Base-by-base conservation (phyloP, 208 protist genomes). In the Crithidia sp. region DNA sequence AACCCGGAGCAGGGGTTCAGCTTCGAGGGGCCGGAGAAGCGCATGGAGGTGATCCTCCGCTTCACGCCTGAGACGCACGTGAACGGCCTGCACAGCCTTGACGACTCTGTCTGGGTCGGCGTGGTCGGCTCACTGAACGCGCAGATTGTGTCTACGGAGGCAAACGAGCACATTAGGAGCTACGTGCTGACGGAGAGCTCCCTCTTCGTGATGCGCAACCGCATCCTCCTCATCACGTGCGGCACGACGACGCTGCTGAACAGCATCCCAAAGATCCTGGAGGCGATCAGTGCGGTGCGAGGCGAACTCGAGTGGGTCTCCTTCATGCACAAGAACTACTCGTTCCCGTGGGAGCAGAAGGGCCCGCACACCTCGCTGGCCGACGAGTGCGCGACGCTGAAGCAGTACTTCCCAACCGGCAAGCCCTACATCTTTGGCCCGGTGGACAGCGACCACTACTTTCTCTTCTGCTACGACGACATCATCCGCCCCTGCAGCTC, bases 281-380 rank as follows among this genome's bases (percentile, higher is more conserved):
- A 95, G 77, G 86, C 84, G 13, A 88, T 96, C 61, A 93, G 86
- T 76, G 78, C 77, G 17, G 87, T 96, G 19, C 84, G 89, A 5
- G 87, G 77, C 2, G 93, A 97, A 77, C 67, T 93, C 54, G 92
- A 96, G 73, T 97, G 91, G 87, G 85, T 90, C 39, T 95, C 90
- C 40, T 98, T 95, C 71, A 95, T 93, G 86, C 89, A 96, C 80
- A 98, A 98, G 75, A 98, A 98, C 78, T 98, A 95, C 81, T 91
- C 85, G 14, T 97, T 94, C 55, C 95, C 95, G 55, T 95, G 92
- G 86, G 83, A 93, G 72, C 95, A 98, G 81, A 92, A 91, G 64
- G 85, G 83, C 39, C 93, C 93, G 3, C 93, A 97, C 82, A 87
- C 85, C 9, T 91, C 88, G 2, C 86, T 97, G 50, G 81, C 85